Percentiles rank a stretch among this genome's conserved stretches.
phyloP scores from a whole-genome alignment of 1,284 basidiomycete species.

The Ganoderma leucocontextum region DNA sequence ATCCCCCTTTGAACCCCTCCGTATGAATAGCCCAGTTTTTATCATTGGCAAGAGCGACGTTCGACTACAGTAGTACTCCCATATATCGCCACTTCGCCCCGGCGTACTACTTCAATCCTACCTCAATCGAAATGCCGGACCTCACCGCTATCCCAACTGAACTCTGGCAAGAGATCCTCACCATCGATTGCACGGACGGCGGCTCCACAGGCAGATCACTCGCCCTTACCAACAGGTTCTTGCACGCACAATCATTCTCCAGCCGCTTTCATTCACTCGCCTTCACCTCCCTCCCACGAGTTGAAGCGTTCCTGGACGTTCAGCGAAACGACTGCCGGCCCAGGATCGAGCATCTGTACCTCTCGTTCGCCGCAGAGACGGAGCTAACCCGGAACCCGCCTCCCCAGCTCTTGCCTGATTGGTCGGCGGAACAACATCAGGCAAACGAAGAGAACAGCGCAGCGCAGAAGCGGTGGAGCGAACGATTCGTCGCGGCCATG shows the following conservation, averaged over 20 bases:
- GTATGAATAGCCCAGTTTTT: too few species aligned
- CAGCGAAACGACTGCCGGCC: not conserved
- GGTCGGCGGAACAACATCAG: not conserved
- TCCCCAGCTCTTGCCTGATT: not conserved
- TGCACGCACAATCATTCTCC: slow-evolving; percentile 7
- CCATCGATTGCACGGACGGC: slow-evolving; percentile 7
- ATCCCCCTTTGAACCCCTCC: too few species aligned
- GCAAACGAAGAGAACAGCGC: not conserved
- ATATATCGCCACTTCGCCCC: too few species aligned
- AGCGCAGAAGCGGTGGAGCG: not conserved
- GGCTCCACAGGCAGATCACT: slow-evolving; percentile 16
- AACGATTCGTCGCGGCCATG: not conserved
- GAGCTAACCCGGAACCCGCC: not conserved
- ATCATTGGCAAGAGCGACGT: too few species aligned
- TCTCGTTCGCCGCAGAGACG: not conserved
- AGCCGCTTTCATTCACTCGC: slow-evolving; percentile 7
- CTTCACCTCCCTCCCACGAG: not conserved
- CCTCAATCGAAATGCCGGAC: not conserved
- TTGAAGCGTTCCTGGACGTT: not conserved
- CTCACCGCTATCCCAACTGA: slow-evolving; percentile 10
- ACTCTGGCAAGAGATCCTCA: slow-evolving; percentile 14
- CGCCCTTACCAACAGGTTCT: slow-evolving; percentile 14
- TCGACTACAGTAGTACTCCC: too few species aligned
- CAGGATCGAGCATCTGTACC: not conserved
- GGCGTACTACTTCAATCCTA: not conserved